Conservation (phyloP, 306 rosid genomes). For the Carpinus fangiana region DNA sequence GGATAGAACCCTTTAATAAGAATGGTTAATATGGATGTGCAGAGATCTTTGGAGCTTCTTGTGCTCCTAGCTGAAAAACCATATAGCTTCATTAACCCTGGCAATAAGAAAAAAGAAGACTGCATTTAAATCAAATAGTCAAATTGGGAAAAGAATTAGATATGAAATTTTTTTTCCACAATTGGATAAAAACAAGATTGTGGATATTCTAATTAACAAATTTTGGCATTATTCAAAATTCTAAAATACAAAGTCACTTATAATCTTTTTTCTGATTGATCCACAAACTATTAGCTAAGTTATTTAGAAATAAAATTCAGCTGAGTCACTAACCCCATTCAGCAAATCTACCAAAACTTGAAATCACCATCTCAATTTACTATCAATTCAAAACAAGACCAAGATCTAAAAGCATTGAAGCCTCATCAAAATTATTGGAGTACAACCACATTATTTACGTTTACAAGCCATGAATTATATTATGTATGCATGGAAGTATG, state of each 20-base stretch:
- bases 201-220: not conserved
- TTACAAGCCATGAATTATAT: not conserved
- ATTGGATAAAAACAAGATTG: not conserved
- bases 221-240: not conserved
- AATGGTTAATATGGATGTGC: constrained; percentile 39
- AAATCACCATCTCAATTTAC: not conserved
- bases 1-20: constrained; percentile 84
- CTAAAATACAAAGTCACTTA: not conserved
- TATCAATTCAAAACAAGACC: not conserved
- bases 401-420: not conserved
- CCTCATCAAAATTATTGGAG: not conserved
- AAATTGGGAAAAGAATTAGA: not conserved
- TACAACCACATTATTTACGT: not conserved
- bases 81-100: constrained; percentile 83
- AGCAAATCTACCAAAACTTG: not conserved
- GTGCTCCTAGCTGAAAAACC: constrained; percentile 65
- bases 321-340: not conserved
- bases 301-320: not conserved
- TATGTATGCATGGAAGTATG: not conserved
- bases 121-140: not conserved
- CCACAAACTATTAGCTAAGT: not conserved
- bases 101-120: constrained; percentile 18
- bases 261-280: not conserved
- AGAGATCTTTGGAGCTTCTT: constrained; percentile 63
- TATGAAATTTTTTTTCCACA: not conserved